Conservation (phyloP, 495 filamentous ascomycete genomes). For the Xylaria scruposa region DNA sequence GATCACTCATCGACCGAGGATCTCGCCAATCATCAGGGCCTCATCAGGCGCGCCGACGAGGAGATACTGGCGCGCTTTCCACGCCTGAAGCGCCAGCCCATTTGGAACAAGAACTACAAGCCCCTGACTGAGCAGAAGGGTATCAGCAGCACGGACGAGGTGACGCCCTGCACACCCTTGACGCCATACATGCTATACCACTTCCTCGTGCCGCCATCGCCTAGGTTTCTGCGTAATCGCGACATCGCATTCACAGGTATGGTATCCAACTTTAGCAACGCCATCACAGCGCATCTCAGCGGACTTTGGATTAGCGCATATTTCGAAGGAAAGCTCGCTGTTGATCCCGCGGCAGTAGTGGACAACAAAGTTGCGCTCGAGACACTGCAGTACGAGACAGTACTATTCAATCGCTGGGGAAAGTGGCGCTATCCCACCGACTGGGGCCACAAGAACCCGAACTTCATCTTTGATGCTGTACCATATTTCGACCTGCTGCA, state of each 20-base stretch:
- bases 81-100: conserved; percentile 57
- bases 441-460: conserved; percentile 67
- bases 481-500: conserved; percentile 80
- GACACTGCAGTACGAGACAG: conserved; percentile 59
- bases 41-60: conserved; percentile 58
- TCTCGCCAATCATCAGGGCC: conserved; percentile 39
- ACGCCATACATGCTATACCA: conserved; percentile 63
- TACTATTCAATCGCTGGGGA: conserved; percentile 70
- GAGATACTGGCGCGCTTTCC: conserved; percentile 75
- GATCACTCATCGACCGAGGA: conserved; percentile 35
- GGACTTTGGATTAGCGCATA: conserved; percentile 76
- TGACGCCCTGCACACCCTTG: conserved; percentile 44
- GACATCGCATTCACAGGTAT: conserved; percentile 73
- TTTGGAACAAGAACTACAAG: conserved; percentile 50
- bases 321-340: conserved; percentile 49
- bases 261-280: conserved; percentile 67
- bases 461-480: conserved; percentile 77
- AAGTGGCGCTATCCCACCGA: conserved; percentile 72
- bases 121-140: conserved; percentile 51
- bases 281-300: conserved; percentile 68
- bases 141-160: conserved; percentile 40
- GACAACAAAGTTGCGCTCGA: conserved; percentile 36
- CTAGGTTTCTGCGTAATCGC: conserved; percentile 55
- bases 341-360: conserved; percentile 31
- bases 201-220: conserved; percentile 72